Evolutionary conservation across 2,329 filamentous ascomycete species (phyloP), one percentile per base, ranked within the genome.

Genomic region (Bipolaris zeicola): DNA sequence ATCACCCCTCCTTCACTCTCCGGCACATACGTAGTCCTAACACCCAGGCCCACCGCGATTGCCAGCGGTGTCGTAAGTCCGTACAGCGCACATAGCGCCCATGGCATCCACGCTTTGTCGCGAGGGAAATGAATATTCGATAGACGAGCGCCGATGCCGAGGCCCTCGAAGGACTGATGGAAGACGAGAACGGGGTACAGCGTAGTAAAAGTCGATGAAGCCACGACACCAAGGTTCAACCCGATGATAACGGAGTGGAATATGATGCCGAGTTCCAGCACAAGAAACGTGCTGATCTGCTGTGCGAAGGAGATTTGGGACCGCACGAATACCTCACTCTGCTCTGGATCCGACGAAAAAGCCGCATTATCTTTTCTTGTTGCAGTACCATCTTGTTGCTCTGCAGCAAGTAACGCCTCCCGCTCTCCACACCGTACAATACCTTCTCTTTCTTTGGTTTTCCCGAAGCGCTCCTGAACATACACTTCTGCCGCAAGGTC

Each of bases 211-310:
- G 39, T 44, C 8, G n/a, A 38, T 5, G 45, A 48, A 18, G 38
- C 52, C 10, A 55, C 46, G 14, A 55, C 52, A 10, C 52, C 52
- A 3, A 55, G 46, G 33, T 51, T 55, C 16, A 55, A 8, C 5
- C 52, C 46, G 46, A 55, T 45, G 31, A 55, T 51, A 22, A 50
- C 52, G 8, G 52, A 55, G 33, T 55, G 52, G 14, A 55, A 55
- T 1, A 50, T 45, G 3, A 55, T 55, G 16, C 52, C 52, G 14
- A 51, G 39, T 39, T 55, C 52, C 1, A 55, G 18, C 6, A 55
- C 52, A n/a, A 55, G 52, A 8, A 55, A 55, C 2, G 52, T 47
- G 18, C 39, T 24, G 14, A 55, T 51, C 39, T 55, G 39, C 14
- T 51, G 52, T 2, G 46, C 33, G 5, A 55, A 55, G 14, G 46